Evolutionary conservation across 2,329 filamentous ascomycete species (phyloP), one percentile per base, ranked within the genome.

Genomic region (Trichoderma asperellum): DNA sequence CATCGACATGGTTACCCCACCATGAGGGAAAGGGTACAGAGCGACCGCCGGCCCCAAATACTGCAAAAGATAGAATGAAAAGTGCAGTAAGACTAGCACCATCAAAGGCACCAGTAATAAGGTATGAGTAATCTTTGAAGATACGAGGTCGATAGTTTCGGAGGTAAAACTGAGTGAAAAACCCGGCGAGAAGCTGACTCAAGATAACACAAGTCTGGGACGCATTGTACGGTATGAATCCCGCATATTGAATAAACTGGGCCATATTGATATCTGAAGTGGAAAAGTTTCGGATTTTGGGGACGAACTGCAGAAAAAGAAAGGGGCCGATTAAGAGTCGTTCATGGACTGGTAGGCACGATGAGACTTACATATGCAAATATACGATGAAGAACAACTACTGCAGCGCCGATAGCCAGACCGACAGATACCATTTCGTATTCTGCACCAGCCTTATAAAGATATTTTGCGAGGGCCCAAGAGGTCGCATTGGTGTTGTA

Each of bases 121-220:
- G 74, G 74, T 87, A 87, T 21, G 81, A 83, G 73, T 86, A 87
- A 70, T 87, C 82, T 73, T 79, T 83, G 79, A 86, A 87, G 61
- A 86, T 78, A 5, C 81, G 78, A 2, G 85, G 86, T 8, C 76
- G 76, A 76, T 85, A 83, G 79, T 86, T 86, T 68, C 85, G 82
- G 21, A 87, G 81, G 66, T 83, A 87, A 72, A 79, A 84, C 75
- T 87, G 85, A 10, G 80, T 77, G 71, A 81, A 86, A 75, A 87
- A 83, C 1, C 84, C 85, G 2, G 78, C 71, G 29, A 80, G 34
- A n/a, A 82, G 4, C 74, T 81, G 80, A 73, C 81, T 85, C 68
- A 85, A 75, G 60, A 88, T 75, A 34, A 87, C 83, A 70, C 86
- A 87, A 1, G 86, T 88, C 74, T 88, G 86, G 0, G 82, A 84